A percentile compares a stretch with the other conserved stretches of the same genome.
Conservation (phyloP, 495 filamentous ascomycete genomes). For the Amphirosellinia nigrospora region DNA sequence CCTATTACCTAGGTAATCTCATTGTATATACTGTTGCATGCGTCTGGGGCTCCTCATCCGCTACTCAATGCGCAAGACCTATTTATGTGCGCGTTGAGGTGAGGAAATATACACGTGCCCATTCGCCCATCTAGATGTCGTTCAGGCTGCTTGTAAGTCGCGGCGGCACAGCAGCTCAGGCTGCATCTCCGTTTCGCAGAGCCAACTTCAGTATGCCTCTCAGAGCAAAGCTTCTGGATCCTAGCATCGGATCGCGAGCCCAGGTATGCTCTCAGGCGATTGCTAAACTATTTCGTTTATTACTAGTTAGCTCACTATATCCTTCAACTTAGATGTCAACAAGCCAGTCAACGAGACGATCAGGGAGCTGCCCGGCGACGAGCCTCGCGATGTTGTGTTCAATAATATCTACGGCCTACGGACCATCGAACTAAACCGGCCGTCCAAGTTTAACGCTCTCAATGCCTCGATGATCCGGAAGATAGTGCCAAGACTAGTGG, state of each 20-base stretch:
- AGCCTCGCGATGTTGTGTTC: slow-evolving; percentile 92
- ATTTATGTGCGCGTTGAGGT: slow-evolving; percentile 33
- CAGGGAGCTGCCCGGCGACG: slow-evolving; percentile 68
- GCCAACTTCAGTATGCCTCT: slow-evolving; percentile 74
- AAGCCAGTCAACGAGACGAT: slow-evolving; percentile 36
- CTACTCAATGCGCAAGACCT: slow-evolving; percentile 32
- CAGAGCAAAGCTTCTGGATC: slow-evolving; percentile 77
- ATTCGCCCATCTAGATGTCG: slow-evolving; percentile 47
- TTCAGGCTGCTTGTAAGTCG: slow-evolving; percentile 46
- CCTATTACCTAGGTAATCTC: background rate
- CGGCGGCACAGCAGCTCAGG: slow-evolving; percentile 46
- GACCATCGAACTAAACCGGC: slow-evolving; percentile 92
- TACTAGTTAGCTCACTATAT: background rate
- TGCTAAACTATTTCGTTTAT: background rate
- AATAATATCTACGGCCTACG: slow-evolving; percentile 84
- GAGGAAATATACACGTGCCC: slow-evolving; percentile 3
- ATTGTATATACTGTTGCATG: background rate
- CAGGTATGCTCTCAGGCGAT: slow-evolving; percentile 44
- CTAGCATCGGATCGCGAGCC: slow-evolving; percentile 59
- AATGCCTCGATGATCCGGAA: slow-evolving; percentile 94
- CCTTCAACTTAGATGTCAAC: slow-evolving; percentile 62
- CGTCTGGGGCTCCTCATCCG: background rate
- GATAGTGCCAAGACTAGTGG: slow-evolving; percentile 82
- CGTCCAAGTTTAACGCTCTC: slow-evolving; percentile 85
- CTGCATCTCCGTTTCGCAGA: slow-evolving; percentile 47